Base-by-base conservation (phyloP, 768 basidiomycete genomes). In the Mycena leptocephala region DNA sequence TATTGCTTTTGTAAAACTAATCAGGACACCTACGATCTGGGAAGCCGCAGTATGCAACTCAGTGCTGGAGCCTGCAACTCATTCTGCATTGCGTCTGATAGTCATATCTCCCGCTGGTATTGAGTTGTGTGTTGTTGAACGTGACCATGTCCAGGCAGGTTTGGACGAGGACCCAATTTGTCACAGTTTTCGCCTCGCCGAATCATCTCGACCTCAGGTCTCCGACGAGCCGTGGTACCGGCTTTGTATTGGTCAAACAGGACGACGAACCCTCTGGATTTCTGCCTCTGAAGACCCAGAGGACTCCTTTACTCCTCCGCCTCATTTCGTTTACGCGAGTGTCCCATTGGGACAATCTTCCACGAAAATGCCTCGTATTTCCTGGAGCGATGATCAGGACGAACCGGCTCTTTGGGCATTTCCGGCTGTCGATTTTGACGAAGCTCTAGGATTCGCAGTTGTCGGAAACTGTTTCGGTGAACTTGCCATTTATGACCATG, bases 391-490 rank as follows among this genome's bases (percentile, higher is more conserved):
- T n/a, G 68, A 71, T 64, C 18, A 28, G 20, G 53, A 51, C 14
- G 26, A 51, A 9, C 66, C 66, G 28, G 76, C 67, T 5, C 62
- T 77, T 5, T 77, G 76, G 76, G 72, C 65, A 5, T 22, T 74
- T 22, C 72, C 76, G 4, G 6, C 22, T 11, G 20, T 77, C 20
- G 65, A 70, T 46, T 70, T 74, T n/a, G 76, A 77, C 26, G 76
- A 77, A 11, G 53, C 73, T 51, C 48, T 77, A n/a, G 76, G 76
- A 32, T 63, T 66, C 9, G 46, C 73, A n/a, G 76, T 74, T 9
- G 35, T 77, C 10, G 76, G 76, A 8, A 77, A 77, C 68, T 68
- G 74, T 28, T 74, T 77, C 43, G 76, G 76, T 8, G 76, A 77
- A 43, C 41, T 77, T 14, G 66, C 61, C 26, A 51, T 77, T 14